Evolutionary conservation across 805 yeast genomes (phyloP).

Genomic region (Wickerhamomyces pijperi): DNA sequence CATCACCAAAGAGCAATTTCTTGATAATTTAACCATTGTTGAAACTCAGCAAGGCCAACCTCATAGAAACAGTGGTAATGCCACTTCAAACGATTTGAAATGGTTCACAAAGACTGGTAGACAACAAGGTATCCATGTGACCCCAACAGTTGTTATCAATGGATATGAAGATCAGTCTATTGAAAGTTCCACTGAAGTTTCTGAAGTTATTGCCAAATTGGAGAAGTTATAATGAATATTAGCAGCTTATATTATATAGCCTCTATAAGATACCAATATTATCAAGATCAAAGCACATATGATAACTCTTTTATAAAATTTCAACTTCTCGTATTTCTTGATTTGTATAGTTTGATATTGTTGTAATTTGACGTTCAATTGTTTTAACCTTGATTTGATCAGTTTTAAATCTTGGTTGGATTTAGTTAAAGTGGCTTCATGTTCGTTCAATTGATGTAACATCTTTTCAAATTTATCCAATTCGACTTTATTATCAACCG

Average conservation of each 20-base stretch:
- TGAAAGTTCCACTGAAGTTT: conserved; percentile 50
- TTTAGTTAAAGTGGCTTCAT: neutral
- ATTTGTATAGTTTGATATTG: neutral
- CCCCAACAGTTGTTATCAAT: conserved; percentile 67
- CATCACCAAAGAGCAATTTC: conserved; percentile 21
- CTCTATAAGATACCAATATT: neutral
- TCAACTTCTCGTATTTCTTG: neutral
- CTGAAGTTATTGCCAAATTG: conserved; percentile 22
- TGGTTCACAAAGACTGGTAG: conserved; percentile 64
- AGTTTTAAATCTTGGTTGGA: neutral
- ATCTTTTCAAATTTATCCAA: neutral
- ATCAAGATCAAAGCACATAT: neutral
- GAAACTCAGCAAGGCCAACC: conserved; percentile 12
- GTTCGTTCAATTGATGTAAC: neutral
- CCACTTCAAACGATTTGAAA: conserved; percentile 51
- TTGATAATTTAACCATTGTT: conserved; percentile 16
- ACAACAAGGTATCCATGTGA: conserved; percentile 73
- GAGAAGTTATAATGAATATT: neutral
- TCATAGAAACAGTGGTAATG: conserved; percentile 46
- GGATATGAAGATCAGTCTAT: conserved; percentile 50
- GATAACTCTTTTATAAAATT: too few relatives aligned
- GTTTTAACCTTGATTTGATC: neutral
- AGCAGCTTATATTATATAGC: neutral
- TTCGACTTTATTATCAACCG: neutral
- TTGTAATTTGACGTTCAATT: neutral